phyloP scores from a whole-genome alignment of 371 early-diverging fungal species.

The Mucor sp. region DNA sequence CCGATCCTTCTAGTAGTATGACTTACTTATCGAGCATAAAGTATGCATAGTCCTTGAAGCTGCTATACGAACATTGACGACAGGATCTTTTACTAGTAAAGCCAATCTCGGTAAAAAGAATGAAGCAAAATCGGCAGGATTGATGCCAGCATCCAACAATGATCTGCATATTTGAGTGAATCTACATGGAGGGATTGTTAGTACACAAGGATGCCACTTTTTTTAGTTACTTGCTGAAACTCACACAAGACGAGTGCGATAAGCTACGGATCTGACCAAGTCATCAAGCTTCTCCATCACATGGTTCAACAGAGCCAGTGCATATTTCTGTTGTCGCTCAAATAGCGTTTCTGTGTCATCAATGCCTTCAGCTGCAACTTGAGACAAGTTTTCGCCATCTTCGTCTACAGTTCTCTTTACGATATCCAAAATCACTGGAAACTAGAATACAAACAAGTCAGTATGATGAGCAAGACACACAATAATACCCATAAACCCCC shows the following conservation, averaged over 20 bases:
- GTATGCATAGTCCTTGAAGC: conserved; percentile 30
- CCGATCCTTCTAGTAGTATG: too few species aligned
- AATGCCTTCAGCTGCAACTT: conserved; percentile 8
- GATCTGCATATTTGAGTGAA: conserved; percentile 46
- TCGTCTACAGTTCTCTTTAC: conserved; percentile 29
- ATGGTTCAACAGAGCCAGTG: conserved; percentile 25
- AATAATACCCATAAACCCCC: not conserved
- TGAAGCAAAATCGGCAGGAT: conserved; percentile 41
- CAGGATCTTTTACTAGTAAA: conserved; percentile 33
- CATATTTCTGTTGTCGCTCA: conserved; percentile 35
- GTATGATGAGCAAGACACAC: not conserved
- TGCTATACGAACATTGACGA: conserved; percentile 50
- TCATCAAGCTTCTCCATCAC: conserved; percentile 35
- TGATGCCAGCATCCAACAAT: conserved; percentile 41
- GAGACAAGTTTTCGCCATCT: conserved; percentile 18
- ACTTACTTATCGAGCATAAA: conserved; percentile 22
- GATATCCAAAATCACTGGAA: conserved; percentile 31
- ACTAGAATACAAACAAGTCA: conserved; percentile 7
- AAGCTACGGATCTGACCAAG: conserved; percentile 19
- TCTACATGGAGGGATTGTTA: conserved; percentile 6
- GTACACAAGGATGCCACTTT: too few species aligned
- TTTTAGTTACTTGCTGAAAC: not conserved
- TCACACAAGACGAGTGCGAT: conserved; percentile 36
- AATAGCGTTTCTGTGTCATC: conserved; percentile 18
- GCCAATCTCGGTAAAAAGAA: conserved; percentile 45